A percentile compares a stretch with the other conserved stretches of the same genome.
Evolutionary conservation across 2,329 filamentous ascomycete genomes (phyloP).

Genomic region (Cercospora beticola): DNA sequence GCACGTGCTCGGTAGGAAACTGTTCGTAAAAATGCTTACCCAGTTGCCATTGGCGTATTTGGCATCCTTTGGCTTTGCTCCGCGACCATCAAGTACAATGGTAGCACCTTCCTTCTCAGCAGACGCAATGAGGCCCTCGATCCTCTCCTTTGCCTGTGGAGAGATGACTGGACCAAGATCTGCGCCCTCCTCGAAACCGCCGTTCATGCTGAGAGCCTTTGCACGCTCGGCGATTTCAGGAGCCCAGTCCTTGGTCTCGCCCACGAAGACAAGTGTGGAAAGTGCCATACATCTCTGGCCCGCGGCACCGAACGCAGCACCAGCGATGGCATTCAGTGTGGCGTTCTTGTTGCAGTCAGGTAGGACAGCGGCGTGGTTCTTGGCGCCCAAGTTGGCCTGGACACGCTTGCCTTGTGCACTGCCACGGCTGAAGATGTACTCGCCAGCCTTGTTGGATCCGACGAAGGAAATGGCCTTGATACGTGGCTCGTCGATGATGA

Average conservation of each 20-base stretch:
- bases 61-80: conserved; percentile 59
- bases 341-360: conserved; percentile 91
- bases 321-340: conserved; percentile 78
- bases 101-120: conserved; percentile 79
- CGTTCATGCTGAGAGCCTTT: conserved; percentile 70
- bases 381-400: conserved; percentile 82
- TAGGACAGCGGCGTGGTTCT: conserved; percentile 83
- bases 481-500: conserved; percentile 78
- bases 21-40: conserved; percentile 43
- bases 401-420: conserved; percentile 85
- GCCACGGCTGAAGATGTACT: conserved; percentile 78
- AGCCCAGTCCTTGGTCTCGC: conserved; percentile 81
- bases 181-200: conserved; percentile 76
- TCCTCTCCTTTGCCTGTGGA: conserved; percentile 73
- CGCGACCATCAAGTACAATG: conserved; percentile 77
- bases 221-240: conserved; percentile 74
- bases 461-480: conserved; percentile 89
- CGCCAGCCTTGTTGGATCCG: conserved; percentile 81
- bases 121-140: conserved; percentile 71
- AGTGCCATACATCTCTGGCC: conserved; percentile 86
- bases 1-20: not conserved
- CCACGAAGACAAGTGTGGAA: conserved; percentile 78
- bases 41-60: conserved; percentile 86
- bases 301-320: conserved; percentile 80
- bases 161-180: conserved; percentile 82